These are phyloP conservation scores for Backusella circina DNA, from an alignment of 192 early-diverging fungal genomes.

Conservation along the genomic window DNA sequence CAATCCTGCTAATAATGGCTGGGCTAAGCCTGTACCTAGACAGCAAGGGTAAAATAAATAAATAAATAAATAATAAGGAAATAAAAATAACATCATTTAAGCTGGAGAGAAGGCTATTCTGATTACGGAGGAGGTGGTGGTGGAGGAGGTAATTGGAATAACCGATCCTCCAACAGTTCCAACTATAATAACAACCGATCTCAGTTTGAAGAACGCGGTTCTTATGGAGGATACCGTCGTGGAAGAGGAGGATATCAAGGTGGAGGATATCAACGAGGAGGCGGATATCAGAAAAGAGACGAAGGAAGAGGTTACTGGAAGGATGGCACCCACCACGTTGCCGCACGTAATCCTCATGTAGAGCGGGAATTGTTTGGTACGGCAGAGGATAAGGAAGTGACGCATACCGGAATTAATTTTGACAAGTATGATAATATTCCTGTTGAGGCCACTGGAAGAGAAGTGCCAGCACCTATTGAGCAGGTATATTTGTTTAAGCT, in stretches of 20 bases:
- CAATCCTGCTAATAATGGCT: conserved; percentile 33
- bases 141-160: background rate
- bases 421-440: conserved; percentile 99
- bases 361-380: conserved; percentile 78
- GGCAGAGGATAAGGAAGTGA: conserved; percentile 71
- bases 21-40: background rate
- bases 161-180: conserved; percentile 6
- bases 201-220: conserved; percentile 41
- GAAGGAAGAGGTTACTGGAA: conserved; percentile 60
- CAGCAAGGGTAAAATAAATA: background rate
- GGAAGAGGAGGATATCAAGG: conserved; percentile 43
- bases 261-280: conserved; percentile 11
- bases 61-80: background rate
- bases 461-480: conserved; percentile 61
- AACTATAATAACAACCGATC: conserved; percentile 18
- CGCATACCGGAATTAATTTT: conserved; percentile 96
- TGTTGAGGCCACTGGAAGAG: conserved; percentile 80
- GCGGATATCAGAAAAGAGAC: conserved; percentile 8
- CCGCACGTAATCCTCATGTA: conserved; percentile 69
- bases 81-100: background rate
- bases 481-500: background rate
- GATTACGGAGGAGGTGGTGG: conserved; percentile 5
- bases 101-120: conserved; percentile 9
- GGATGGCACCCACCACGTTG: conserved; percentile 78
- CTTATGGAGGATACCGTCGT: conserved; percentile 36